phyloP scores from a whole-genome alignment of 129 eudicot genomes.

The Pseudognaphalium luteoalbum region DNA sequence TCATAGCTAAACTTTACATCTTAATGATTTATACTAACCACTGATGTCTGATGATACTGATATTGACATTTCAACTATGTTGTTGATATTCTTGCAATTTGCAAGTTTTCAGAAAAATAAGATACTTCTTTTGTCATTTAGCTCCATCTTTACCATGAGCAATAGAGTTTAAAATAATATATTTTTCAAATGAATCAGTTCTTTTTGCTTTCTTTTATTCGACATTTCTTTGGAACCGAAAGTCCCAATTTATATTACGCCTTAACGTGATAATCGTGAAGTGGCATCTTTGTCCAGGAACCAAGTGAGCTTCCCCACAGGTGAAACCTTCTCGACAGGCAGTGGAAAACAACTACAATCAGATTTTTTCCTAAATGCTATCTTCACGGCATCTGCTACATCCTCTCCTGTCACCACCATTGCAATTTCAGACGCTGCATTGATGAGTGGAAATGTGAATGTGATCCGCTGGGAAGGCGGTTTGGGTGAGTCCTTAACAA shows the following conservation, averaged over 20 bases:
- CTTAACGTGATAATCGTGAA: conserved; percentile 29
- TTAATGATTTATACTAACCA: too few species aligned
- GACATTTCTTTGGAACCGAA: too few species aligned
- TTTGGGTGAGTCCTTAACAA: conserved; percentile 75
- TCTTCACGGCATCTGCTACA: conserved; percentile 48
- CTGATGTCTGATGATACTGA: too few species aligned
- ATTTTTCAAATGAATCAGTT: neutral
- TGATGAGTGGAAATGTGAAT: conserved; percentile 79
- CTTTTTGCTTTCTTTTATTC: too few species aligned
- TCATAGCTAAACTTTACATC: too few species aligned
- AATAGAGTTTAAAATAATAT: too few species aligned
- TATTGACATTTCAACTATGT: too few species aligned
- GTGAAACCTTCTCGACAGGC: conserved; percentile 54
- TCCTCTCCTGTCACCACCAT: conserved; percentile 70
- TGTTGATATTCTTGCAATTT: too few species aligned
- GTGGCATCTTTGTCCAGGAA: conserved; percentile 67
- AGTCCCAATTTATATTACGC: too few species aligned
- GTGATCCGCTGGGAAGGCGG: conserved; percentile 84
- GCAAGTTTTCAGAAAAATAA: too few species aligned
- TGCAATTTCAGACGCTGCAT: conserved; percentile 65
- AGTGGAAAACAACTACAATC: conserved; percentile 25
- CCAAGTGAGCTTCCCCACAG: conserved; percentile 63
- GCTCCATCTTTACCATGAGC: too few species aligned
- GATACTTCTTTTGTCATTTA: too few species aligned
- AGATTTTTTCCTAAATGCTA: conserved; percentile 31